A percentile compares a stretch with the other conserved stretches of the same genome.
Conservation (phyloP, 2,329 filamentous ascomycete species). For the Beauveria medogensis region DNA sequence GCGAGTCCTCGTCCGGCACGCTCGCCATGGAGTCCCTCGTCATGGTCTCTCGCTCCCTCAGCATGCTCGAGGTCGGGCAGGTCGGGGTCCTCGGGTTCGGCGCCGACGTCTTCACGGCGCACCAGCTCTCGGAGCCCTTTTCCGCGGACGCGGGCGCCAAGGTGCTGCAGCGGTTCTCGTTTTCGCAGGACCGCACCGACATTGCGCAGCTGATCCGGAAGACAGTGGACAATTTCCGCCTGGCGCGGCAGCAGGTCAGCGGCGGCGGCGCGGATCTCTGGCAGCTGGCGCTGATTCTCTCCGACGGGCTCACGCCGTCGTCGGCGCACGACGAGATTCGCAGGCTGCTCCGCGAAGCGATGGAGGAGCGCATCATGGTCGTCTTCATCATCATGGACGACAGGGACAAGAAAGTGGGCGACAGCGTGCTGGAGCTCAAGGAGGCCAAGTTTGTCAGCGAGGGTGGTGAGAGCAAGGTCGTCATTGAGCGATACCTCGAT, state of each 20-base stretch:
- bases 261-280: slow-evolving; percentile 63
- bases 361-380: slow-evolving; percentile 93
- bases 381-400: slow-evolving; percentile 95
- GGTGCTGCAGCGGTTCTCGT: slow-evolving; percentile 77
- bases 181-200: slow-evolving; percentile 79
- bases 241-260: slow-evolving; percentile 55
- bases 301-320: slow-evolving; percentile 82
- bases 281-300: slow-evolving; percentile 91
- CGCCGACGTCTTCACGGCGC: slow-evolving; percentile 71
- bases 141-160: slow-evolving; percentile 67
- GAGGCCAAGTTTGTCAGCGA: slow-evolving; percentile 75
- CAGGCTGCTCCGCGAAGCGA: slow-evolving; percentile 73
- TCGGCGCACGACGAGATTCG: slow-evolving; percentile 74
- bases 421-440: slow-evolving; percentile 79
- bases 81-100: slow-evolving; percentile 91
- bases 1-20: slow-evolving; percentile 64
- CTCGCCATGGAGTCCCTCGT: slow-evolving; percentile 92
- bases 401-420: slow-evolving; percentile 36
- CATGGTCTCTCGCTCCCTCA: slow-evolving; percentile 77
- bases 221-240: slow-evolving; percentile 73
- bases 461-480: slow-evolving; percentile 56
- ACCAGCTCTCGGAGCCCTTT: slow-evolving; percentile 77
- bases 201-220: slow-evolving; percentile 68
- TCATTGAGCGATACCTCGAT: slow-evolving; percentile 87
- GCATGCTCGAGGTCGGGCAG: slow-evolving; percentile 90